Evolutionary conservation across 106 monocot species (phyloP), one percentile per base, ranked within the genome.

Genomic region (Posidonia australis): DNA sequence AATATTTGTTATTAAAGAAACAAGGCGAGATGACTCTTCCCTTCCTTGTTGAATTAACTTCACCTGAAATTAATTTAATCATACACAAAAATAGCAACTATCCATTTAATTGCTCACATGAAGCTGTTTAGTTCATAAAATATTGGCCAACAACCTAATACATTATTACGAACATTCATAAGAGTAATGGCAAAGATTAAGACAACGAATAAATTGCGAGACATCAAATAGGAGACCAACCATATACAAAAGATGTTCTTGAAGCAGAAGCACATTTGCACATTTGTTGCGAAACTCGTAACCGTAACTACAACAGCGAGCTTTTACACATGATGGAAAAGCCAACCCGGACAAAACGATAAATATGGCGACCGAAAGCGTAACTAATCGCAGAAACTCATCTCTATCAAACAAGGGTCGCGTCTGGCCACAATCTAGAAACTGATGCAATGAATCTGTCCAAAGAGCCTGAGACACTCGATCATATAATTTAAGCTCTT

Each of bases 381-480:
- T 14, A 58, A 14, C 36, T 36, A 16, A 27, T 27, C 27, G 27
- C 18, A 58, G 13, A 28, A 58, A 2, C 2, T 12, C 12, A 28
- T 58, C 58, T 58, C 58, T 31, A 16, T 28, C 58, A 55, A 24
- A 26, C 5, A 18, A 51, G 24, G 12, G 4, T 12, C n/a, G n/a
- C n/a, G n/a, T n/a, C n/a, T n/a, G 26, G 48, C 14, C 13, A 49
- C n/a, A 57, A 57, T 28, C 27, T 25, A 24, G 26, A 58, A 31
- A 28, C 26, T 29, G 58, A 26, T 58, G 58, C 12, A 58, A 49
- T 13, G 48, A 49, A 49, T 31, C 58, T 58, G 28, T 58, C 58
- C 25, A 17, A 58, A 28, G 58, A 13, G 27, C 58, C 58, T 31
- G 58, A 58, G 13, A 28, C 58, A 58, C 6, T 58, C 26, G 11